Evolutionary conservation across 2,329 filamentous ascomycete species (phyloP).

Genomic region (Alternaria sp.): DNA sequence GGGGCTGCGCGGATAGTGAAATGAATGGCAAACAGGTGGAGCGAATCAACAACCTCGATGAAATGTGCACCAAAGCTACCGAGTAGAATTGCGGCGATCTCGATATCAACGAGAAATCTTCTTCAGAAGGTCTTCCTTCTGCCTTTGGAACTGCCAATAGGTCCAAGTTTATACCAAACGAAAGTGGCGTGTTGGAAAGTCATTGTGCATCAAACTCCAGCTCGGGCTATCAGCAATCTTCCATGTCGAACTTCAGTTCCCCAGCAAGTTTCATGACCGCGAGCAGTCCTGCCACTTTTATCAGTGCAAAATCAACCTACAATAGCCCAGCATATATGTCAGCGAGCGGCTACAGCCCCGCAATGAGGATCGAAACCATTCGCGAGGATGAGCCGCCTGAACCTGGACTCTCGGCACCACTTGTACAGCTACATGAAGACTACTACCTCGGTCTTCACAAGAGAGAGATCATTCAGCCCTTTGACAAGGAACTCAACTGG

Average conservation of each 20-base stretch:
- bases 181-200: too few species aligned
- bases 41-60: too few species aligned
- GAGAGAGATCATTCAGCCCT: conserved; percentile 5
- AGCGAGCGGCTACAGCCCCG: not conserved
- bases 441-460: not conserved
- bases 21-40: too few species aligned
- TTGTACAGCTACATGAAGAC: not conserved
- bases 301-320: conserved; percentile 2
- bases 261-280: conserved; percentile 4
- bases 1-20: too few species aligned
- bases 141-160: too few species aligned
- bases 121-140: too few species aligned
- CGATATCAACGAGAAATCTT: too few species aligned
- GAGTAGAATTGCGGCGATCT: too few species aligned
- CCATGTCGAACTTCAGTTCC: fast-evolving
- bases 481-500: conserved; percentile 30
- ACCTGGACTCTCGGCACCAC: not conserved
- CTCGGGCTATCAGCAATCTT: too few species aligned
- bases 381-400: not conserved
- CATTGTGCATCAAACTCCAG: too few species aligned
- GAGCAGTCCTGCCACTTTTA: not conserved
- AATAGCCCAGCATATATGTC: not conserved
- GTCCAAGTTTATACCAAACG: too few species aligned
- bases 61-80: too few species aligned
- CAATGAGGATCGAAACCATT: not conserved